These are phyloP conservation scores for Naganishia albida DNA, from an alignment of 1,284 basidiomycete genomes.

Conservation along the genomic window DNA sequence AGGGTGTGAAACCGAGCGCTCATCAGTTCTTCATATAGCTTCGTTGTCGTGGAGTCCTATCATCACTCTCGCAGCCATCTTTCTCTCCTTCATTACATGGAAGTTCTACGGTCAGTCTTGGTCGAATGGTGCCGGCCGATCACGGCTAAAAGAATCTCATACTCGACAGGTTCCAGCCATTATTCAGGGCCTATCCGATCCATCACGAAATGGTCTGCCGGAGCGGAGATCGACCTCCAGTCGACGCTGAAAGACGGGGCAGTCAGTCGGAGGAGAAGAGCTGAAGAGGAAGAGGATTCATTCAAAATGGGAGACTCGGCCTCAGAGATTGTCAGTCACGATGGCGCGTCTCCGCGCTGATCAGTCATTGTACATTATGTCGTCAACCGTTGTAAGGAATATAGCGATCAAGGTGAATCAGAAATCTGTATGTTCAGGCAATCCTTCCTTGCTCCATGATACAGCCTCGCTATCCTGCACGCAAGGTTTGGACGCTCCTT, in stretches of 20 bases:
- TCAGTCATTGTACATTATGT: neutral
- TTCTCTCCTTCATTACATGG: constrained; percentile 45
- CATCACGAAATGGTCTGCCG: constrained; percentile 53
- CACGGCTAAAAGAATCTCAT: neutral
- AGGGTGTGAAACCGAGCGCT: neutral
- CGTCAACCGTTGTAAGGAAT: constrained; percentile 5
- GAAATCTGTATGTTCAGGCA: neutral
- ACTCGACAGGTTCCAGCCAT: constrained; percentile 37
- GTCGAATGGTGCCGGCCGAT: too few relatives aligned
- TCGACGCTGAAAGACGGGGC: constrained; percentile 32
- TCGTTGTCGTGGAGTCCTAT: constrained; percentile 51
- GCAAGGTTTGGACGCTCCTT: neutral
- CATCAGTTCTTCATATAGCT: constrained; percentile 32
- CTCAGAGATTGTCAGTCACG: neutral
- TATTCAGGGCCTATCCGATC: constrained; percentile 53
- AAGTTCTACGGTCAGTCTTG: constrained; percentile 41
- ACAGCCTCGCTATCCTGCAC: neutral
- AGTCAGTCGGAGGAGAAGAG: neutral
- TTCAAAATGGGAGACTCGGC: constrained; percentile 14
- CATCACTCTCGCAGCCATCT: constrained; percentile 41
- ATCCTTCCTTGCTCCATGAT: neutral
- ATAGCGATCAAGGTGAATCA: neutral
- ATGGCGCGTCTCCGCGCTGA: neutral
- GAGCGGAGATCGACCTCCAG: constrained; percentile 50
- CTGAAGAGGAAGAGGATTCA: constrained; percentile 1